Conservation (phyloP, 108 stramenopile species). For the Discostella pseudostelligera region DNA sequence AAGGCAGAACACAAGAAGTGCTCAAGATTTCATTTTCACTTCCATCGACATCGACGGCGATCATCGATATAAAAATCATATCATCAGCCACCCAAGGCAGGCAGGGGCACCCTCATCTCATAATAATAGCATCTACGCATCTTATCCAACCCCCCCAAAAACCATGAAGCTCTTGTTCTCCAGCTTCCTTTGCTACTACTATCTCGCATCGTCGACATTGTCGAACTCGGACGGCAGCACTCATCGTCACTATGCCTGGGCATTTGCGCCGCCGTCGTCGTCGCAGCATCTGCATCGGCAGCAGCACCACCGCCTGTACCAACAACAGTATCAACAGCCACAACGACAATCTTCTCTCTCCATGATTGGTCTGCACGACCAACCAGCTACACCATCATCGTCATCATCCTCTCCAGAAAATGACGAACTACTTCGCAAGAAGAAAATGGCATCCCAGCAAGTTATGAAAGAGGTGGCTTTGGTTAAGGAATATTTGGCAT, state of each 20-base stretch:
- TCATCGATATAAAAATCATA: no score
- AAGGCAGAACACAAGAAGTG: no score
- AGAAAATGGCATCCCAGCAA: neutral
- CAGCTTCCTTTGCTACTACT: constrained; percentile 2
- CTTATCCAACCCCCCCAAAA: no score
- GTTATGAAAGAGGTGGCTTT: neutral
- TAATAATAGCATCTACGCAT: no score
- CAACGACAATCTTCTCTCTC: neutral
- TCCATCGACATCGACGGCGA: no score
- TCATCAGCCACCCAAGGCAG: no score
- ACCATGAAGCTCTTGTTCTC: constrained; percentile 1
- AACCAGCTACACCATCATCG: neutral
- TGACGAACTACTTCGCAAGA: constrained; percentile 1
- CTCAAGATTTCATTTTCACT: no score
- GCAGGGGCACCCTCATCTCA: no score
- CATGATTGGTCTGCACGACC: neutral
- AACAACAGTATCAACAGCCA: neutral
- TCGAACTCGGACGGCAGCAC: neutral
- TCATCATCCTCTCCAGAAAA: neutral
- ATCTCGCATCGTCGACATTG: neutral
- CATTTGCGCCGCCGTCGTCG: neutral
- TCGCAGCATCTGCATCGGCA: neutral
- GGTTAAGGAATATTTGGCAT: constrained; percentile 6
- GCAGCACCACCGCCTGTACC: neutral
- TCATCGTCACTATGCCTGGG: no score